Percentiles rank a stretch among this genome's conserved stretches.
Evolutionary conservation across 2,329 filamentous ascomycete genomes (phyloP).

Genomic region (Diaporthe vaccinii): DNA sequence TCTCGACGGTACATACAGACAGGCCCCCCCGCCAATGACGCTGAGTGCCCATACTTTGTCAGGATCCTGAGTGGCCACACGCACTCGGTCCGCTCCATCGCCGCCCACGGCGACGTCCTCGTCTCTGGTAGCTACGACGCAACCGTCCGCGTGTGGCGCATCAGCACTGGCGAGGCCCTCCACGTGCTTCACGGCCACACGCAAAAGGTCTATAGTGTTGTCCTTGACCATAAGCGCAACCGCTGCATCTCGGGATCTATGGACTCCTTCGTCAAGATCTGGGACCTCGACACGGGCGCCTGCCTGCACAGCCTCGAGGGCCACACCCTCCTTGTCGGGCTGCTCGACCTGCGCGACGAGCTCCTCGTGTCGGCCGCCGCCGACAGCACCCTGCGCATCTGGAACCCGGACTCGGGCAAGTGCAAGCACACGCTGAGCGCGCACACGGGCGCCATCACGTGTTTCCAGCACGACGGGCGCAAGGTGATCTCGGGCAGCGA

Average conservation of each 20-base stretch:
- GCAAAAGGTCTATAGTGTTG: conserved; percentile 97
- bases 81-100: conserved; percentile 96
- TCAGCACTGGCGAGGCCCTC: conserved; percentile 91
- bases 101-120: conserved; percentile 93
- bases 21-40: conserved; percentile 78
- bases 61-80: conserved; percentile 87
- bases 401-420: conserved; percentile 93
- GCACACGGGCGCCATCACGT: conserved; percentile 97
- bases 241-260: conserved; percentile 98
- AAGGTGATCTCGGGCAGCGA: conserved; percentile 98
- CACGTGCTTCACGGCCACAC: conserved; percentile 89
- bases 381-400: conserved; percentile 94
- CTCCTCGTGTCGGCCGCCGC: conserved; percentile 94
- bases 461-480: conserved; percentile 96
- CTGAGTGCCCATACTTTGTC: conserved; percentile 95
- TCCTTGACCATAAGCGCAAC: conserved; percentile 90
- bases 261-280: conserved; percentile 98
- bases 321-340: conserved; percentile 90
- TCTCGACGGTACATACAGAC: conserved; percentile 85
- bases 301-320: conserved; percentile 93
- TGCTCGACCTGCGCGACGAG: conserved; percentile 90
- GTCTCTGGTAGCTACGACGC: conserved; percentile 98
- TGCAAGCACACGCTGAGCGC: conserved; percentile 92
- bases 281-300: conserved; percentile 89
- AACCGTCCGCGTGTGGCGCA: conserved; percentile 95